Evolutionary conservation across 176 grass and related monocot species (phyloP), one percentile per base, ranked within the genome.

Genomic region (Hordeum marinum): DNA sequence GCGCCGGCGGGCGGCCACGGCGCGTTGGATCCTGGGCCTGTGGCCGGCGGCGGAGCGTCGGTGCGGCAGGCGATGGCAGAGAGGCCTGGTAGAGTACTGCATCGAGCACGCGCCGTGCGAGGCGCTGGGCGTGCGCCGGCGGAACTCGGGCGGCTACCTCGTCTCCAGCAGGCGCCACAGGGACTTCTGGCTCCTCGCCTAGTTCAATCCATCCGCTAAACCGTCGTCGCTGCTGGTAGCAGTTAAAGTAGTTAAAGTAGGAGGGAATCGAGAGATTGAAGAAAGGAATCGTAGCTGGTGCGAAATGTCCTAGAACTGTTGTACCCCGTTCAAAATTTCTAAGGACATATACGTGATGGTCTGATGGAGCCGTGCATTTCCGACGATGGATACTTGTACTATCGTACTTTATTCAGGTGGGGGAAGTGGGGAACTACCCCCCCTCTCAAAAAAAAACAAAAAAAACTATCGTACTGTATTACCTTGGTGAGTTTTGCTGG

Each of bases 51-150:
- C 66, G 31, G 18, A 83, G 24, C 50, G 69, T 9, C 48, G 63
- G 29, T 46, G 75, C 3, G 6, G 70, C 29, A 7, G 42, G 15
- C 5, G 25, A 24, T 6, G 24, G 20, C 8, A 66, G 13, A 6
- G 48, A 7, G 6, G 68, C 69, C 7, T 21, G 67, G 76, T 76
- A 48, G 91, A 96, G 55, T 76, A 96, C 75, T 96, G 94, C 89
- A 91, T 93, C 68, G 91, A 93, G 86, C 76, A 93, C 86, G 94
- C 94, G 82, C 85, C 94, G 45, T 96, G 94, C 81, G 85, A 68
- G 77, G 87, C 91, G 50, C 72, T 96, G 45, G 89, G 68, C 10
- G 86, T 96, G 54, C 89, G 91, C 63, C 80, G 84, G 64, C 41
- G 86, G 71, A 91, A 81, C 82, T 90, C 86, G 40, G 94, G 91